A percentile compares a stretch with the other conserved stretches of the same genome.
These are phyloP conservation scores for Suhomyces vadensis DNA, from an alignment of 805 yeast genomes.

Conservation along the genomic window DNA sequence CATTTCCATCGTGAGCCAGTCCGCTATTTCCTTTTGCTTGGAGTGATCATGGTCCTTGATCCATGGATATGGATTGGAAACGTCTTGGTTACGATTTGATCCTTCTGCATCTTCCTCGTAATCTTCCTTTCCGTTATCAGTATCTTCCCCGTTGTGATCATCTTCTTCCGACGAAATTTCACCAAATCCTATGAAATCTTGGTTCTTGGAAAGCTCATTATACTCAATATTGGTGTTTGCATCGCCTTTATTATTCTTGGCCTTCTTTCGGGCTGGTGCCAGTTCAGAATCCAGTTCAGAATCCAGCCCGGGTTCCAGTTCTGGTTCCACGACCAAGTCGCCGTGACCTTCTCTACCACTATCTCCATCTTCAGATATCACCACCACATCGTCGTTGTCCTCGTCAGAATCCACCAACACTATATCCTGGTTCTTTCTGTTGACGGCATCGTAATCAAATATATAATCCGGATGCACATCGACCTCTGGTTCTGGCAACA, in stretches of 20 bases:
- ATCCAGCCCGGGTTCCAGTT: too few relatives aligned
- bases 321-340: too few relatives aligned
- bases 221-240: conserved; percentile 3
- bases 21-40: conserved; percentile 72
- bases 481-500: conserved; percentile 20
- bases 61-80: conserved; percentile 63
- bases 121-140: conserved; percentile 9
- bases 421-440: conserved; percentile 21
- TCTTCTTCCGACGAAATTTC: conserved; percentile 43
- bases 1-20: conserved; percentile 85
- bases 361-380: conserved; percentile 24
- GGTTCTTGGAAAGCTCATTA: conserved; percentile 46
- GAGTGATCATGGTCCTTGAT: conserved; percentile 75
- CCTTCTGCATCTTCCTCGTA: conserved; percentile 11
- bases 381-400: conserved; percentile 20
- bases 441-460: conserved; percentile 21
- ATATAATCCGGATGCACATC: conserved; percentile 22
- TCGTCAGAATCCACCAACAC: conserved; percentile 33
- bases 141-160: conserved; percentile 36
- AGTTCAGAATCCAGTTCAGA: conserved; percentile 5
- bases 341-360: conserved; percentile 11
- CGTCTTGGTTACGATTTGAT: conserved; percentile 23
- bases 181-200: conserved; percentile 59
- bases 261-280: conserved; percentile 12
- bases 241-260: conserved; percentile 9